A percentile compares a stretch with the other conserved stretches of the same genome.
Conservation (phyloP, 2,329 filamentous ascomycete species). For the Kalaharituber pfeilii region DNA sequence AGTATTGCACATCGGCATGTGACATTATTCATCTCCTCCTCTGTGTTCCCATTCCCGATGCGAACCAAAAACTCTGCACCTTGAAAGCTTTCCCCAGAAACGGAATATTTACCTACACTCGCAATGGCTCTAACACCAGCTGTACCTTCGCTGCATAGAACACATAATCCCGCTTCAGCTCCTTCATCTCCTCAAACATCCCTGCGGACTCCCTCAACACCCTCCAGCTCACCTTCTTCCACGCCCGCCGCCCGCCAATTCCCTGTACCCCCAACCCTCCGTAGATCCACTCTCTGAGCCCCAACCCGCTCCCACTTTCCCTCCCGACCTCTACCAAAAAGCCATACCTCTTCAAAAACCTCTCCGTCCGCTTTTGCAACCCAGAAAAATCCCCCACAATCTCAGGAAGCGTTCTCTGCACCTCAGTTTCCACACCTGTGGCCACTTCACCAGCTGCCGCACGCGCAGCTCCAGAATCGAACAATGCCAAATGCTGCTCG, state of each 20-base stretch:
- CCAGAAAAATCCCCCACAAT: conserved; percentile 12
- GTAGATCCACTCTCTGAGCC: no score
- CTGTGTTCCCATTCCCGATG: no score
- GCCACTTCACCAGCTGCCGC: not conserved
- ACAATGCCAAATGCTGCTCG: not conserved
- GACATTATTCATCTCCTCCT: no score
- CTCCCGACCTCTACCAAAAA: not conserved
- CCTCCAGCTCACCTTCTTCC: conserved; percentile 4
- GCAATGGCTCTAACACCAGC: conserved; percentile 13
- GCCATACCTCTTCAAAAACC: conserved; percentile 7
- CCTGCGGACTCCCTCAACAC: conserved; percentile 5
- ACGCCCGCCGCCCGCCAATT: no score
- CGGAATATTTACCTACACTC: conserved; percentile 11
- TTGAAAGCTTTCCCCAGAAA: no score
- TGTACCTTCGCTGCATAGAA: conserved; percentile 14
- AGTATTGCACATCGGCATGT: no score
- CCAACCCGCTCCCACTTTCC: no score
- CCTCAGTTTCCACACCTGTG: not conserved
- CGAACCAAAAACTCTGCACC: no score
- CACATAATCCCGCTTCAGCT: conserved; percentile 6
- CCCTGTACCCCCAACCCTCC: no score
- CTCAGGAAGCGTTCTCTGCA: conserved; percentile 7
- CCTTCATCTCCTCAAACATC: conserved; percentile 9
- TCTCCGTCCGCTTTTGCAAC: conserved; percentile 6
- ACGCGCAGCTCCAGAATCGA: not conserved